Evolutionary conservation across 768 basidiomycete species (phyloP).

Genomic region (Amanita rubescens): DNA sequence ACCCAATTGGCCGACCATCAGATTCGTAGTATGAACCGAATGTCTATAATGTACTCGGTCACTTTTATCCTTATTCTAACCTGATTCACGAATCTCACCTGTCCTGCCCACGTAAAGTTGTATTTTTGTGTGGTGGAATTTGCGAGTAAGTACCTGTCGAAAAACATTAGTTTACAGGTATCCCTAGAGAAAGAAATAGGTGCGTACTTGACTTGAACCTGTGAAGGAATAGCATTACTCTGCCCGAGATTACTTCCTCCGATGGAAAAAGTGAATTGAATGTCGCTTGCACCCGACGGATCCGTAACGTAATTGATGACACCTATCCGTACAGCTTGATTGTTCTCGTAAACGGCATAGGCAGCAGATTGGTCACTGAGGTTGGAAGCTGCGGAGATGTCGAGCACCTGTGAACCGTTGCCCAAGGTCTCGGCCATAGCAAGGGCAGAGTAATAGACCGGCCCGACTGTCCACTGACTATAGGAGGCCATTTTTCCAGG

Average conservation of each 20-base stretch:
- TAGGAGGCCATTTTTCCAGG: constrained; percentile 51
- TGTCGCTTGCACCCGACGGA: constrained; percentile 45
- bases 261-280: constrained; percentile 29
- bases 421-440: constrained; percentile 66
- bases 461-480: constrained; percentile 70
- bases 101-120: constrained; percentile 74
- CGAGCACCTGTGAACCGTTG: constrained; percentile 55
- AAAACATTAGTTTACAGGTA: neutral
- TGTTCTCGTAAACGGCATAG: constrained; percentile 71
- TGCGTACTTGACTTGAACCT: constrained; percentile 52
- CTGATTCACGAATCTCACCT: constrained; percentile 31
- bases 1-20: constrained; percentile 60
- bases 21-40: constrained; percentile 53
- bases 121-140: constrained; percentile 48
- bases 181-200: constrained; percentile 10
- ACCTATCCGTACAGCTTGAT: constrained; percentile 49
- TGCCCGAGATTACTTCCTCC: constrained; percentile 47
- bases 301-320: constrained; percentile 72
- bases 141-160: constrained; percentile 47
- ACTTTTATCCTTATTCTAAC: neutral
- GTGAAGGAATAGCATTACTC: constrained; percentile 45
- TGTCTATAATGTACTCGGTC: constrained; percentile 30
- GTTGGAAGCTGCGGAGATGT: constrained; percentile 48
- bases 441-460: constrained; percentile 69
- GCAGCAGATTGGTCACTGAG: constrained; percentile 52